These are phyloP conservation scores for Pseudonectria buxi DNA, from an alignment of 2,329 filamentous ascomycete species.

Conservation along the genomic window DNA sequence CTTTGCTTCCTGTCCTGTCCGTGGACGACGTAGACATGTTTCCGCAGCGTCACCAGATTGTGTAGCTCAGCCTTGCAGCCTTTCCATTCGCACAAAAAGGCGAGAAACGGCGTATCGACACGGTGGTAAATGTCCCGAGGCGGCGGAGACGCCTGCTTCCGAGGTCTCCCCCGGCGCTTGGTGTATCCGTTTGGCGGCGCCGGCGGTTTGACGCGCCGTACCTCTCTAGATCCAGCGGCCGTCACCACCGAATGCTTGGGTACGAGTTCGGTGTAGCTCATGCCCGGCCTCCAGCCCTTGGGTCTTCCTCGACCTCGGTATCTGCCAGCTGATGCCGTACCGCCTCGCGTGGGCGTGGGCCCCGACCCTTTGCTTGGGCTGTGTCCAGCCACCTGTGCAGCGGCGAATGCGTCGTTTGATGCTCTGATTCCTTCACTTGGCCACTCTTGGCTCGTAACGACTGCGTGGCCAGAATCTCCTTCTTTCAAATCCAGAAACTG, in stretches of 20 bases:
- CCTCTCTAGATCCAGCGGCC: slow-evolving; percentile 15
- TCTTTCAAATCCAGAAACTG: slow-evolving; percentile 4
- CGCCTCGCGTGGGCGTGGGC: slow-evolving; percentile 3
- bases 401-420: not conserved
- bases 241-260: slow-evolving; percentile 10
- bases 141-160: slow-evolving; percentile 31
- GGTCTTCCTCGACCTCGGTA: slow-evolving; percentile 35
- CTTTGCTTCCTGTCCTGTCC: slow-evolving; percentile 9
- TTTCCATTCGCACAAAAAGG: slow-evolving; percentile 54
- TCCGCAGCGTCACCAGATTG: slow-evolving; percentile 52
- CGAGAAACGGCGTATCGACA: slow-evolving; percentile 38
- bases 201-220: slow-evolving; percentile 23
- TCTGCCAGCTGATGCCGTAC: slow-evolving; percentile 2
- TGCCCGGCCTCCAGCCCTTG: slow-evolving; percentile 35
- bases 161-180: slow-evolving; percentile 38
- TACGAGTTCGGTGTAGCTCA: slow-evolving; percentile 20
- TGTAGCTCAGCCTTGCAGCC: slow-evolving; percentile 54
- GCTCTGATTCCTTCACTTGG: too few relatives aligned
- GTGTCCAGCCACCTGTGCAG: not conserved
- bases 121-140: slow-evolving; percentile 35
- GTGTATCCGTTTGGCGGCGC: slow-evolving; percentile 16
- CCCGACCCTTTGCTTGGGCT: slow-evolving; percentile 2
- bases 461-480: slow-evolving; percentile 4
- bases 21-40: slow-evolving; percentile 48
- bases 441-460: slow-evolving; percentile 19